A percentile compares a stretch with the other conserved stretches of the same genome.
Conservation (phyloP, 768 basidiomycete genomes). For the Collybia nuda region DNA sequence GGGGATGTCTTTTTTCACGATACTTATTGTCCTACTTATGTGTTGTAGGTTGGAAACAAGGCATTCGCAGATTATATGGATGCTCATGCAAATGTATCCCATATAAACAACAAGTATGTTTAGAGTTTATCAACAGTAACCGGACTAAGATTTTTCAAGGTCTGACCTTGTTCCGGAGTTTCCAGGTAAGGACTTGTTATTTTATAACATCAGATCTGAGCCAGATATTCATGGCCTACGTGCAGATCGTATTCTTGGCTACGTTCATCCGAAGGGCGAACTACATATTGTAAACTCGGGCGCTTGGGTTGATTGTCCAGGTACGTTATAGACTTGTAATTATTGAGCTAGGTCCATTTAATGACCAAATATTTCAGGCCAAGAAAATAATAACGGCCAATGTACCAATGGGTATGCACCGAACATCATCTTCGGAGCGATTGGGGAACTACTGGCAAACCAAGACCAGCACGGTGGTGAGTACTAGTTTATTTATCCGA, state of each 20-base stretch:
- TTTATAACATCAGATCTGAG: neutral
- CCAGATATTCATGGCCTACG: neutral
- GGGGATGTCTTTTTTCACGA: neutral
- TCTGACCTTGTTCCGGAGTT: constrained; percentile 31
- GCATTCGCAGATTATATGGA: constrained; percentile 57
- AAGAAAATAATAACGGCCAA: constrained; percentile 21
- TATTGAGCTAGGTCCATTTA: neutral
- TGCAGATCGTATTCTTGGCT: constrained; percentile 31
- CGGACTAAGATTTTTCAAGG: constrained; percentile 5
- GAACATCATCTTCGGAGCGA: constrained; percentile 18
- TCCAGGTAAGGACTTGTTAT: constrained; percentile 11
- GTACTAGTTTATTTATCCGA: neutral
- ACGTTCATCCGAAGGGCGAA: constrained; percentile 32
- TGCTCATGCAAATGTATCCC: constrained; percentile 36
- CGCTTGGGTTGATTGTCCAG: constrained; percentile 19
- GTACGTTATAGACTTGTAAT: constrained; percentile 6
- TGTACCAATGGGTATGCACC: constrained; percentile 20
- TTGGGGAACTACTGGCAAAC: constrained; percentile 3
- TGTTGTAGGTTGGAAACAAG: constrained; percentile 45
- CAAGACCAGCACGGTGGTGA: constrained; percentile 21
- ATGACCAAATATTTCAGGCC: constrained; percentile 5
- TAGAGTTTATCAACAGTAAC: neutral
- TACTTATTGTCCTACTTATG: neutral
- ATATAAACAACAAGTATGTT: constrained; percentile 45
- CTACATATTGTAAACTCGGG: constrained; percentile 18